Evolutionary conservation across 768 basidiomycete genomes (phyloP), one percentile per base, ranked within the genome.

Genomic region (Pisolithus albus): DNA sequence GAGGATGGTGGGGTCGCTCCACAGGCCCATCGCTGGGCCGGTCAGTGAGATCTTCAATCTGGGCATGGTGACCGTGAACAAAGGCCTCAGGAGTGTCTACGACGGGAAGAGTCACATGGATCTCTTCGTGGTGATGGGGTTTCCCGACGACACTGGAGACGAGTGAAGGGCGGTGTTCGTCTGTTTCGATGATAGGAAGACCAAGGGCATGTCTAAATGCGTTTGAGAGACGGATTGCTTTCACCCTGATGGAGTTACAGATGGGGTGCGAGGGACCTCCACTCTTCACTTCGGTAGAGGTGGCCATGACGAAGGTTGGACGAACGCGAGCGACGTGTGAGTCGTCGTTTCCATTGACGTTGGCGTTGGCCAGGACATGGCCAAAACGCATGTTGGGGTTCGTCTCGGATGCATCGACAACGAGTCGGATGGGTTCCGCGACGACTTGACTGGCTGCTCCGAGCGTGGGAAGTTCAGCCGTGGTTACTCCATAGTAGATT

Each of bases 131-230:
- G 21, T 30, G 46, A 19, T 47, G 46, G 30, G 46, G 43, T n/a
- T 45, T 45, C 8, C 43, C 43, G 23, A 41, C 11, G 40, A 45
- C 24, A 7, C 5, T 19, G 36, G 34, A 32, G 23, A 7, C 32
- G 15, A 36, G 28, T 46, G 43, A n/a, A 28, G 38, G 53, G 30
- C 46, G 40, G 21, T 51, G 26, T 16, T 28, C 26, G 8, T n/a
- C 36, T 23, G 46, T 46, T 37, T 76, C 72, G 61, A 79, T 76
- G 53, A 69, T 67, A 8, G 79, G 73, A 55, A 83, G 60, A 18
- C 83, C 83, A 36, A 87, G 65, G 2, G 75, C 74, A 52, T 78
- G 67, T 41, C 80, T 71, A 71, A 88, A 74, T 24, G 72, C 58
- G 56, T 83, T 81, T 47, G 79, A 75, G 38, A 83, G 52, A 52